Evolutionary conservation across 2,329 filamentous ascomycete genomes (phyloP).

Genomic region (Tricladium varicosporioides): DNA sequence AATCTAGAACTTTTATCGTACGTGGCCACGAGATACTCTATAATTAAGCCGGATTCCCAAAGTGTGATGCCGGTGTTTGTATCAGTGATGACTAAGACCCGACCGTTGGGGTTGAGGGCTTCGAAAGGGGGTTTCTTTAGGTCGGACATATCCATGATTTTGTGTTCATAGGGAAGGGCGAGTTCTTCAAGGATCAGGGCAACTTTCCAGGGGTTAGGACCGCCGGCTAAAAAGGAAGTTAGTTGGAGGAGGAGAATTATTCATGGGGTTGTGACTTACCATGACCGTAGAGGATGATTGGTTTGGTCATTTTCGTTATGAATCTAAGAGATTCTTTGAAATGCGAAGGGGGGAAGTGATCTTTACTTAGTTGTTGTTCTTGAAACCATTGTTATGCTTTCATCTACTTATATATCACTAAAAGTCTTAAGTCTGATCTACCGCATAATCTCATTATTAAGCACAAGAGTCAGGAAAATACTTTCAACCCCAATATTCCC

Average conservation of each 20-base stretch:
- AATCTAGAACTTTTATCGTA: constrained; percentile 40
- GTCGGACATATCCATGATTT: constrained; percentile 21
- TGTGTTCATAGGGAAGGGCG: constrained; percentile 1
- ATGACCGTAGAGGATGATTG: constrained; percentile 6
- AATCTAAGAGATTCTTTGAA: neutral
- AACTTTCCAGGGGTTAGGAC: constrained; percentile 9
- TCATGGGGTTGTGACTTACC: neutral
- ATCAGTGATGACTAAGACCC: constrained; percentile 35
- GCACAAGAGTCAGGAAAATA: too few relatives aligned
- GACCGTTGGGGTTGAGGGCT: constrained; percentile 29
- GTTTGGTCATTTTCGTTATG: neutral
- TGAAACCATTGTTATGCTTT: too few relatives aligned
- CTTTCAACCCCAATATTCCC: too few relatives aligned
- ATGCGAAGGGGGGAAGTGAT: too few relatives aligned
- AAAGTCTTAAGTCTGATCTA: too few relatives aligned
- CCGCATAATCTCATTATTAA: too few relatives aligned
- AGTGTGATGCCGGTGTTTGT: constrained; percentile 40
- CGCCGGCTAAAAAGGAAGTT: neutral
- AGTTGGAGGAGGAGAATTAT: neutral
- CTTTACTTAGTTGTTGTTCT: too few relatives aligned
- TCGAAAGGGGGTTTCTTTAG: constrained; percentile 41
- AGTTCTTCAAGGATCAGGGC: constrained; percentile 13
- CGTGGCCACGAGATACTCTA: constrained; percentile 41
- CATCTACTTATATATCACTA: too few relatives aligned
- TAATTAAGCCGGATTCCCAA: constrained; percentile 45